phyloP scores from a whole-genome alignment of 805 yeast species.

The Jamesozyma jinghongensis region DNA sequence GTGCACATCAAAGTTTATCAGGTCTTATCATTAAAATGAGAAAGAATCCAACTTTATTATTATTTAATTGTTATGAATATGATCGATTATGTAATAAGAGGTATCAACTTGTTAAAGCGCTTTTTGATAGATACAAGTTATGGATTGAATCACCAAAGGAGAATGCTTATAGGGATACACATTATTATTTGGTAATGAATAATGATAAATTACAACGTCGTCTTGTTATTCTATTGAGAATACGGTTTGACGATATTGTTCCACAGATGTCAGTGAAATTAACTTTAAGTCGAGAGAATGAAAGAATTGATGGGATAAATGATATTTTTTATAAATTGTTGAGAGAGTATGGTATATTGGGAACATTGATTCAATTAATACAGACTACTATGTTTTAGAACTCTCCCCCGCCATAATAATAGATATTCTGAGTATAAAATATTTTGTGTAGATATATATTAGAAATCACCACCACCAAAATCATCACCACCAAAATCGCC shows the following conservation, averaged over 20 bases:
- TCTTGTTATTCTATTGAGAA: too few species aligned
- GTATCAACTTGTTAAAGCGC: constrained; percentile 3
- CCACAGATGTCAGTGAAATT: constrained; percentile 5
- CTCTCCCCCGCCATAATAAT: too few species aligned
- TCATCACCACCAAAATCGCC: constrained; percentile 26
- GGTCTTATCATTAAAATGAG: neutral
- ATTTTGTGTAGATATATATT: neutral
- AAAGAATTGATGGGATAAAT: constrained; percentile 2
- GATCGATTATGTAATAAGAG: constrained; percentile 14
- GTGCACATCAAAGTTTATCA: neutral
- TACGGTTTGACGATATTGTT: too few species aligned
- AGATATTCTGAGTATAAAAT: too few species aligned
- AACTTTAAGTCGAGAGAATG: neutral
- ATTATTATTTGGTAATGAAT: too few species aligned
- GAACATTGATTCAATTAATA: constrained; percentile 11
- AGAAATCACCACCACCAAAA: constrained; percentile 18
- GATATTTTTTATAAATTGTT: constrained; percentile 12
- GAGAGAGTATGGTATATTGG: constrained; percentile 17
- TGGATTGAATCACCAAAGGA: neutral
- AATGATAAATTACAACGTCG: too few species aligned
- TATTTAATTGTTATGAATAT: constrained; percentile 20
- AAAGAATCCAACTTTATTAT: constrained; percentile 7
- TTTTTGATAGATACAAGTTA: constrained; percentile 2
- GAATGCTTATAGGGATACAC: neutral
- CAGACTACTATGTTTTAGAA: neutral